These are phyloP conservation scores for Jaenimonas drosophilae DNA, from an alignment of 208 protist species.

Conservation along the genomic window DNA sequence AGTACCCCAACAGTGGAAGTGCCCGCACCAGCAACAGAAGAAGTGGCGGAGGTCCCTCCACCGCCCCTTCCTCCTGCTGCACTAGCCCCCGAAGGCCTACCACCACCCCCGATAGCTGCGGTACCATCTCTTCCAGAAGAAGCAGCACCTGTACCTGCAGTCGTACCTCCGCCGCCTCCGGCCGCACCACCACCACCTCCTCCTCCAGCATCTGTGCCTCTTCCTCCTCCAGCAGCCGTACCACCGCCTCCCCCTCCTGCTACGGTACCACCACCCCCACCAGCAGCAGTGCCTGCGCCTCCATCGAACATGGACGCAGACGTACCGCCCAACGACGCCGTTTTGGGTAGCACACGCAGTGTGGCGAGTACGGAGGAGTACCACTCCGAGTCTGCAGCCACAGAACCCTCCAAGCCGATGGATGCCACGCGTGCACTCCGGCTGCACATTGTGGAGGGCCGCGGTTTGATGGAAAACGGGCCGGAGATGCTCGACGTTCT, in stretches of 20 bases:
- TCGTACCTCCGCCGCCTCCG: neutral
- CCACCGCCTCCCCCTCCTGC: neutral
- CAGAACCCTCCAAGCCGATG: neutral
- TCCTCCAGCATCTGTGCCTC: conserved; percentile 1
- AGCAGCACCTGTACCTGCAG: neutral
- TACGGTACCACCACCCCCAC: conserved; percentile 2
- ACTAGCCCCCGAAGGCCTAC: no score
- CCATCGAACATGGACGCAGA: no score
- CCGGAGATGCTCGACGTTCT: conserved; percentile 17
- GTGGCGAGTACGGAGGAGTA: no score
- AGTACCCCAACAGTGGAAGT: neutral
- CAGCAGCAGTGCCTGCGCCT: conserved; percentile 2
- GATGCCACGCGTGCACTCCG: neutral
- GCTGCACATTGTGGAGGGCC: conserved; percentile 16
- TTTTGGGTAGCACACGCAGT: neutral
- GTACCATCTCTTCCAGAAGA: neutral
- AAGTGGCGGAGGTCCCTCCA: neutral
- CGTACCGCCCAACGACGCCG: no score
- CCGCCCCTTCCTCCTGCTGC: no score
- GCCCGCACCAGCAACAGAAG: neutral
- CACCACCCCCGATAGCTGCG: neutral
- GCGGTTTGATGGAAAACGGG: conserved; percentile 16
- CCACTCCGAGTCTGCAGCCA: no score
- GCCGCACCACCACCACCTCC: conserved; percentile 1
- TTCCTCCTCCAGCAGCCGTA: conserved; percentile 2